Base-by-base conservation (phyloP, 148 eudicot species). In the Rhododendron henanense region DNA sequence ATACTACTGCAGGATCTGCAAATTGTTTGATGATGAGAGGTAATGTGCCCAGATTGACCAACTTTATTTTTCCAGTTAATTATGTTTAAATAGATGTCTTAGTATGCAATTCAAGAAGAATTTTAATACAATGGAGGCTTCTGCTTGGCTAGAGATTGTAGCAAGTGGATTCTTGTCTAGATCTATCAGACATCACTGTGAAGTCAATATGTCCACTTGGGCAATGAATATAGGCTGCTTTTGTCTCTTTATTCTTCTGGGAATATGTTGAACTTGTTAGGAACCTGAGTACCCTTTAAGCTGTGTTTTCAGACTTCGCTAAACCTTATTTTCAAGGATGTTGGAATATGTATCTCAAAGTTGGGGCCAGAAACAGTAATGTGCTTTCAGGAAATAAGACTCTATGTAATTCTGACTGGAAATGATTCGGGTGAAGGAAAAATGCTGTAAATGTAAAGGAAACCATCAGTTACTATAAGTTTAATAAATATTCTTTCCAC, bases 1-100 rank as follows among this genome's bases (percentile, higher is more conserved):
- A 92, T 93, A 95, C 91, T 97, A 90, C 85, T 97, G 99, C 93
- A 86, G 82, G 80, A 94, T 95, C 86, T 97, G 99, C 93, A 93
- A 90, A 88, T 90, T 97, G 74, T 97, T 95, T 83, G 99, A 95
- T 87, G 99, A 97, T 73, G 96, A 94, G 77, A 93, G 98, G 99
- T 97, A 82, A 91, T 77, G 69, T 67, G 37, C 80, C 65, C 53
- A 85, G 19, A 87, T 57, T 69, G 44, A 57, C 81, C 23, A 82
- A 77, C 80, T 81, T 35, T 37, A 37, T 18, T 83, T n/a, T 78
- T n/a, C 16, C 51, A 75, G 53, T 35, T 82, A 14, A 8, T 41
- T 63, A 9, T 9, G n/a, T 78, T 55, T 11, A 35, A 19, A 84
- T 23, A 18, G 44, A 76, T 76, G n/a, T 25, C 33, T 25, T 11